Evolutionary conservation across 2,329 filamentous ascomycete species (phyloP).

Genomic region (Ambrosiella xylebori): DNA sequence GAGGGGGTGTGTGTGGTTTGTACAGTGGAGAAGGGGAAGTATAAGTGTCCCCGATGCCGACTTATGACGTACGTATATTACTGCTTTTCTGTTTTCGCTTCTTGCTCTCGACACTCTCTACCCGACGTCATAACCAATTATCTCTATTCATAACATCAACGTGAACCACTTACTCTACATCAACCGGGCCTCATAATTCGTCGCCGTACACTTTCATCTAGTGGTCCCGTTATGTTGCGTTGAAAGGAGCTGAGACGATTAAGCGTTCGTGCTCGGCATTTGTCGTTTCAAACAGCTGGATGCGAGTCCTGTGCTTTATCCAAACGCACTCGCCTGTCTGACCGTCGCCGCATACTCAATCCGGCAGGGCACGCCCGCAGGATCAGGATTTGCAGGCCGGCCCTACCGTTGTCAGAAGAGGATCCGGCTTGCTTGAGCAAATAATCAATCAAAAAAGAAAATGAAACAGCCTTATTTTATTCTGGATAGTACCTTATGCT

Average conservation of each 20-base stretch:
- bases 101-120: no score
- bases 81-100: background rate
- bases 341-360: background rate
- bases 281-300: background rate
- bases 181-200: no score
- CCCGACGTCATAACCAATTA: no score
- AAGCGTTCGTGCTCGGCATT: background rate
- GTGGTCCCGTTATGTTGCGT: background rate
- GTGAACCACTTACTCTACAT: no score
- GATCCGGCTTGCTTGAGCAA: background rate
- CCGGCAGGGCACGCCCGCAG: background rate
- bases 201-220: background rate
- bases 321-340: background rate
- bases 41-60: slow-evolving; percentile 44
- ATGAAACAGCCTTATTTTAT: slow-evolving; percentile 10
- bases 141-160: no score
- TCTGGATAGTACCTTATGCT: no score
- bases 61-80: slow-evolving; percentile 35
- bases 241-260: background rate
- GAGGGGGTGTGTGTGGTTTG: slow-evolving; percentile 34
- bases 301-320: background rate
- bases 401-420: background rate
- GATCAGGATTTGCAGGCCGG: background rate
- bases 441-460: slow-evolving; percentile 1
- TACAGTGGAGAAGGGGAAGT: slow-evolving; percentile 33